Conservation (phyloP, 352 stramenopile species). For the Phytophthora ohioensis region DNA sequence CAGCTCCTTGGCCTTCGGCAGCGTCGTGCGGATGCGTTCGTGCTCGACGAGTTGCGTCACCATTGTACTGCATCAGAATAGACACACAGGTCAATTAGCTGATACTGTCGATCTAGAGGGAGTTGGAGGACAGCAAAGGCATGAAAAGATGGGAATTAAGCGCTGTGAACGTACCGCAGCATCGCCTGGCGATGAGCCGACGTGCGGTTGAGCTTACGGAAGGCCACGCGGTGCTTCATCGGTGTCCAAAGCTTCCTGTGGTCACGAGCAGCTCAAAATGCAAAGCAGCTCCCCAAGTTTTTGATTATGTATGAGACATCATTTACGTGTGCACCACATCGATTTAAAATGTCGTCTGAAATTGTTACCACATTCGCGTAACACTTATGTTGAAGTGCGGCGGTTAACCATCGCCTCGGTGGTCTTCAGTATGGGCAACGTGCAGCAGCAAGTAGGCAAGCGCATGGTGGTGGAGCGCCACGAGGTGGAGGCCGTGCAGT, state of each 20-base stretch:
- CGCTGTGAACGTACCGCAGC: constrained; percentile 85
- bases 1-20: constrained; percentile 97
- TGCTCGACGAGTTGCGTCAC: constrained; percentile 98
- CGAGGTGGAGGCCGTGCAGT: constrained; percentile 78
- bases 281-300: constrained; percentile 3
- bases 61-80: constrained; percentile 84
- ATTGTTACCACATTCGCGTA: no score
- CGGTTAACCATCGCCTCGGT: not conserved
- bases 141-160: not conserved
- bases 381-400: constrained; percentile 20
- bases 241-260: constrained; percentile 28
- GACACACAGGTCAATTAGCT: constrained; percentile 2
- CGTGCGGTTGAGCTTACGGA: constrained; percentile 94
- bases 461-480: constrained; percentile 66
- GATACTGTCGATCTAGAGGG: constrained; percentile 9
- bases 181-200: constrained; percentile 96
- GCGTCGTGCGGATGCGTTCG: constrained; percentile 97
- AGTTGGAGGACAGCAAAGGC: not conserved
- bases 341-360: no score
- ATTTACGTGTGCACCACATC: no score
- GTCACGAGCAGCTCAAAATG: constrained; percentile 31
- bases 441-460: constrained; percentile 84
- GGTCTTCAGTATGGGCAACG: constrained; percentile 61
- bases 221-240: constrained; percentile 88
- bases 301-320: not conserved